Evolutionary conservation across 2,329 filamentous ascomycete species (phyloP).

Genomic region (Seiridium cupressi): DNA sequence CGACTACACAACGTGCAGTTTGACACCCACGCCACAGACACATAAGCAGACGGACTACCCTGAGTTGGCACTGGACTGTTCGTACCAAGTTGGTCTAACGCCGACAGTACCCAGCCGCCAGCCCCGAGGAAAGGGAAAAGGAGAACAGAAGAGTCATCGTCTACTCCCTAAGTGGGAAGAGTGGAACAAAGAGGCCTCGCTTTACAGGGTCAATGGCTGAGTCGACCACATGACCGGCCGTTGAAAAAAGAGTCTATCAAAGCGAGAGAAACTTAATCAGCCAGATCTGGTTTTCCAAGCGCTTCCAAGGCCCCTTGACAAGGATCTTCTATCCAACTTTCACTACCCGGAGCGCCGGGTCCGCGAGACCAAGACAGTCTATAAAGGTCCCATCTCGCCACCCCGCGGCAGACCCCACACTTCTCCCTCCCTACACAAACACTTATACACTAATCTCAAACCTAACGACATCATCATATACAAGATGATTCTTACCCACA

Average conservation of each 20-base stretch:
- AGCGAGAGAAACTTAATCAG: neutral
- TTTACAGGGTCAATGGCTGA: neutral
- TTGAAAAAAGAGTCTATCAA: neutral
- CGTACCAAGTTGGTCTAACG: neutral
- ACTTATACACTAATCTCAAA: conserved; percentile 1
- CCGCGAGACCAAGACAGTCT: neutral
- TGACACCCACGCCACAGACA: too few relatives aligned
- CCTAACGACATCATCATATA: neutral
- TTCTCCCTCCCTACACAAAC: conserved; percentile 3
- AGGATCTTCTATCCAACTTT: neutral
- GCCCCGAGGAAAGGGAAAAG: too few relatives aligned
- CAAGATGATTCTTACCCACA: conserved; percentile 30
- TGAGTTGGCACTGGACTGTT: too few relatives aligned
- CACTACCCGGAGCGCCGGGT: neutral
- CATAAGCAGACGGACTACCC: too few relatives aligned
- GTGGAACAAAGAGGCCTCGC: conserved; percentile 3
- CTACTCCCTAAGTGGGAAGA: neutral
- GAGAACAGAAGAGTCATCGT: neutral
- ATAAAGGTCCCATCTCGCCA: conserved; percentile 8
- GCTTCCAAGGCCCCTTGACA: neutral
- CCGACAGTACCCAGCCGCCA: neutral
- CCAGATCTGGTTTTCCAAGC: neutral
- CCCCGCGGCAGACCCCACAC: neutral
- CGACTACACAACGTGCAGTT: too few relatives aligned
- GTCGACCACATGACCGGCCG: conserved; percentile 1